Evolutionary conservation across 176 grass and related monocot species (phyloP), one percentile per base, ranked within the genome.

Genomic region (Miscanthus lutarioriparius): DNA sequence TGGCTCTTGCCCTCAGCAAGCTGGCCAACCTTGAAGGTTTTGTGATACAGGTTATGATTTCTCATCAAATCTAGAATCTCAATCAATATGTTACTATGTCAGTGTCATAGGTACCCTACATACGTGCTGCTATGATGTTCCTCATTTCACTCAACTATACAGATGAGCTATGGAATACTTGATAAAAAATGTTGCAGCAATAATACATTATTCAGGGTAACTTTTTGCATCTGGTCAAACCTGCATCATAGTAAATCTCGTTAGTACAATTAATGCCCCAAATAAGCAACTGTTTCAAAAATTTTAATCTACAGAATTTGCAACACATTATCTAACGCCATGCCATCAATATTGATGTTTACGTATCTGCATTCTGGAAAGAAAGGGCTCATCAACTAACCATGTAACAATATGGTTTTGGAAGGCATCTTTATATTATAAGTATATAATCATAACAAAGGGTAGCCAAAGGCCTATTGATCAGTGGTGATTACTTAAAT

Each of bases 21-120:
- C 87, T 97, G 43, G 83, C 90, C 36, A 97, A 93, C 80, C 91
- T 93, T 75, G 95, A 97, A 88, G 89, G 95, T 27, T 97, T 97
- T 83, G 87, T 93, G 48, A 87, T 88, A 91, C 92, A 97, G 92
- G 91, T 97, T 67, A 35, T 72, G 10, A 15, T 80, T 65, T 44
- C 37, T 26, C 53, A 54, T 72, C 48, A 28, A 35, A 75, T 69
- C 62, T 83, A 48, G 22, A 81, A 70, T 80, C 28, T 64, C 61
- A 64, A 64, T 64, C 61, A 13, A 64, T 64, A 64, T 64, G 61
- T 64, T 64, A 27, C 61, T 10, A 49, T 76, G 27, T 8, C n/a
- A 3, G 49, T 81, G 7, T 39, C 72, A 64, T 33, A 81, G 16
- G 65, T 41, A 43, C 15, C 16, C 0, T 64, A 74, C 26, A 74